Conservation (phyloP, 2,329 filamentous ascomycete genomes). For the Myriosclerotinia duriaeana region DNA sequence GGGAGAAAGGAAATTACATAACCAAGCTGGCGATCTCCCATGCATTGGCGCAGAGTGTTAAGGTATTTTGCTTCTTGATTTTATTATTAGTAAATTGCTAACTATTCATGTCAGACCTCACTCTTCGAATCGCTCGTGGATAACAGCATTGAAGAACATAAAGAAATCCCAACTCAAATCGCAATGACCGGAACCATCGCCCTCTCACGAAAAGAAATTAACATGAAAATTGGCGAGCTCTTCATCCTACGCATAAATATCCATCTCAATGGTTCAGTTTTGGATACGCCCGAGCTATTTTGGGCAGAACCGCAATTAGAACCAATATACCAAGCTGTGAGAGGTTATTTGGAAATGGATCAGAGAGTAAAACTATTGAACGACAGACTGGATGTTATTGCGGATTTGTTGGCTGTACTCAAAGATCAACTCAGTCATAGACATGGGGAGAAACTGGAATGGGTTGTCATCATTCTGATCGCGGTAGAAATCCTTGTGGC, state of each 20-base stretch:
- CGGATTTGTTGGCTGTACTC: slow-evolving; percentile 84
- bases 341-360: slow-evolving; percentile 97
- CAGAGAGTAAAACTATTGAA: slow-evolving; percentile 87
- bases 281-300: slow-evolving; percentile 96
- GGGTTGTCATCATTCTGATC: slow-evolving; percentile 94
- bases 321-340: slow-evolving; percentile 91
- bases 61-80: slow-evolving; percentile 51
- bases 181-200: slow-evolving; percentile 89
- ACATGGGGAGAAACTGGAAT: slow-evolving; percentile 84
- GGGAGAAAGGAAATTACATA: slow-evolving; percentile 97
- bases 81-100: slow-evolving; percentile 18
- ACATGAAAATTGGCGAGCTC: slow-evolving; percentile 98
- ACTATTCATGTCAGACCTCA: slow-evolving; percentile 61
- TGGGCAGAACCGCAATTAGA: slow-evolving; percentile 98
- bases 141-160: slow-evolving; percentile 88
- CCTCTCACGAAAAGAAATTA: slow-evolving; percentile 85
- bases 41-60: slow-evolving; percentile 91
- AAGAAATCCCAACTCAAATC: slow-evolving; percentile 90
- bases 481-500: slow-evolving; percentile 93
- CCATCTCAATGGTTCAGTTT: slow-evolving; percentile 92
- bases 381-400: slow-evolving; percentile 88
- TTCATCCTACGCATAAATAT: slow-evolving; percentile 98
- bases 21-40: slow-evolving; percentile 96
- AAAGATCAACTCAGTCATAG: slow-evolving; percentile 95
- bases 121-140: slow-evolving; percentile 95